These are phyloP conservation scores for Gaultheria prostrata DNA, from an alignment of 148 eudicot species.

Conservation along the genomic window DNA sequence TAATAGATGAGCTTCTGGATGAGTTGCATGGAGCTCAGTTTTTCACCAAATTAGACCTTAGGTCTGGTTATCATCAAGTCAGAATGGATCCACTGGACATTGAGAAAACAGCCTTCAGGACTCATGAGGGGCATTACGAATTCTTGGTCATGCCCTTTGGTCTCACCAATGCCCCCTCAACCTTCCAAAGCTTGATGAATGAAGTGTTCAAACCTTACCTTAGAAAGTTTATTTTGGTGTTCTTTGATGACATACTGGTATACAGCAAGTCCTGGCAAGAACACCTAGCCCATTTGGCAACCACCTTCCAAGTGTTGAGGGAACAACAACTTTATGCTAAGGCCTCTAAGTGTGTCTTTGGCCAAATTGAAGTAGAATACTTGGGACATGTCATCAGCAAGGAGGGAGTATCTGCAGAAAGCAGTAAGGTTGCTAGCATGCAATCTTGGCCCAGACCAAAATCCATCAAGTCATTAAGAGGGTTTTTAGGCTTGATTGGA, in stretches of 20 bases:
- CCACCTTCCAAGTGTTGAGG: not conserved
- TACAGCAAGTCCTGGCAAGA: not conserved
- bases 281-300: not conserved
- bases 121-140: not conserved
- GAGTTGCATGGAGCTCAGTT: not conserved
- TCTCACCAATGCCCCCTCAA: slow-evolving; percentile 3
- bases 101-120: not conserved
- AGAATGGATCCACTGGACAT: not conserved
- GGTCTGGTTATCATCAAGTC: not conserved
- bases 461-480: too few species aligned
- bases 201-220: not conserved
- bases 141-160: too few species aligned
- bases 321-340: too few species aligned
- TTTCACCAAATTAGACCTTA: not conserved
- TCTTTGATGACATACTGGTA: not conserved
- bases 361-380: too few species aligned
- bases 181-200: not conserved
- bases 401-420: too few species aligned
- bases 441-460: too few species aligned
- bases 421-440: too few species aligned
- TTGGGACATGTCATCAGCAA: too few species aligned
- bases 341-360: not conserved
- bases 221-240: too few species aligned
- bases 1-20: not conserved
- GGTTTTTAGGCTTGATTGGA: too few species aligned